These are phyloP conservation scores for Epichloe baconii DNA, from an alignment of 2,329 filamentous ascomycete species.

Conservation along the genomic window DNA sequence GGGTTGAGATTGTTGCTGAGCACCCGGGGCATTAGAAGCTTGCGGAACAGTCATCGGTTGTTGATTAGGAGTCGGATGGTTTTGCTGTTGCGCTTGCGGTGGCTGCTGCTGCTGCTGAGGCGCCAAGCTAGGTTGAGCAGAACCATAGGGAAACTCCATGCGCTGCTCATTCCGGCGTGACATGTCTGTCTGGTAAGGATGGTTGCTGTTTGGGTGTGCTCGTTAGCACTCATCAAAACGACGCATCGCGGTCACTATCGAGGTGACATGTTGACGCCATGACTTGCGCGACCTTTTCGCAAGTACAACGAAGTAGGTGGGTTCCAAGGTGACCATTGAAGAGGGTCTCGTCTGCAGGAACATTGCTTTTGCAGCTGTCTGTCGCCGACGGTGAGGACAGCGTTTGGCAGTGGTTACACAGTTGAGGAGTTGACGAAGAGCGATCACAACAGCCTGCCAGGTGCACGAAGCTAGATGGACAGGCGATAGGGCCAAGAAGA, in stretches of 20 bases:
- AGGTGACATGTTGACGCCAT: background rate
- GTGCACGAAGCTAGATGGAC: background rate
- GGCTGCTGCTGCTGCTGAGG: slow-evolving; percentile 23
- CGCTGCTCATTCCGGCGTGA: slow-evolving; percentile 27
- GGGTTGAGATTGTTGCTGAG: slow-evolving; percentile 26
- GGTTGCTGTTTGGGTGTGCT: slow-evolving; percentile 21
- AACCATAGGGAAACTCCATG: slow-evolving; percentile 29
- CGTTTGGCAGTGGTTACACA: background rate
- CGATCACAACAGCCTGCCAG: background rate
- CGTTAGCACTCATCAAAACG: slow-evolving; percentile 13
- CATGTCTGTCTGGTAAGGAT: slow-evolving; percentile 40
- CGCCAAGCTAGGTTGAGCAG: slow-evolving; percentile 25
- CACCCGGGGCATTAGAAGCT: slow-evolving; percentile 15
- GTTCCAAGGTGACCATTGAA: background rate
- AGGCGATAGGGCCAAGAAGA: background rate
- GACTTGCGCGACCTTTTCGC: background rate
- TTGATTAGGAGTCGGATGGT: slow-evolving; percentile 27
- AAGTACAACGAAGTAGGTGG: background rate
- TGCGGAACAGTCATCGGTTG: slow-evolving; percentile 33
- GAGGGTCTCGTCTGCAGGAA: background rate
- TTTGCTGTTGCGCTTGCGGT: slow-evolving; percentile 14
- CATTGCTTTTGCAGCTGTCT: background rate
- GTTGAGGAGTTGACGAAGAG: background rate
- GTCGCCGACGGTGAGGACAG: background rate
- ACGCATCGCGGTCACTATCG: background rate